Percentiles rank a stretch among this genome's conserved stretches.
Evolutionary conservation across 148 eudicot genomes (phyloP).

Genomic region (Drosera capensis): DNA sequence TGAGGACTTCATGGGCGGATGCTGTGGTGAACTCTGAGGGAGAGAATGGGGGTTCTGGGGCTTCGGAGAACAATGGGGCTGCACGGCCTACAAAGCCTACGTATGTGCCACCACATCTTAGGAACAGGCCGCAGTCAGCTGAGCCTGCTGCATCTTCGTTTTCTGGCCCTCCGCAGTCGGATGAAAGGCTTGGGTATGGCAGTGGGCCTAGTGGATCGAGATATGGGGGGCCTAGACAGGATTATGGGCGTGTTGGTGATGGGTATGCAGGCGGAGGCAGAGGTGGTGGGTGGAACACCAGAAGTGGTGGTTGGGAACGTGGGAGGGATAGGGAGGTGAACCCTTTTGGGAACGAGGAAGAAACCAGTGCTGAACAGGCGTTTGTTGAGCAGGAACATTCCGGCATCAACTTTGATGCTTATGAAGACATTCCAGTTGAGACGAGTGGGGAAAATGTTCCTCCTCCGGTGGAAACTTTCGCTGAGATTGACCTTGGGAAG

Average conservation of each 20-base stretch:
- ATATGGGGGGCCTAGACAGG: constrained; percentile 27
- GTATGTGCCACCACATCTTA: constrained; percentile 81
- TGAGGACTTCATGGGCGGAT: constrained; percentile 75
- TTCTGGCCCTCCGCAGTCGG: constrained; percentile 11
- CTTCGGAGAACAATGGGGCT: constrained; percentile 13
- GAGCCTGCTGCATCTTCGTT: constrained; percentile 11
- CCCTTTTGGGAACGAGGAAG: constrained; percentile 61
- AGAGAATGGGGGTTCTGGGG: constrained; percentile 29
- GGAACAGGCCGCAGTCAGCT: constrained; percentile 25
- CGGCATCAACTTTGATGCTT: constrained; percentile 52
- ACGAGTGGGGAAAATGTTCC: constrained; percentile 45
- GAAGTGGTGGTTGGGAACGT: constrained; percentile 48
- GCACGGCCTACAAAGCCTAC: constrained; percentile 36
- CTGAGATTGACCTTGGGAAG: constrained; percentile 66
- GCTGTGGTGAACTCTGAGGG: constrained; percentile 29
- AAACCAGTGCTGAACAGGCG: constrained; percentile 21
- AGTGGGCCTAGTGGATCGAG: constrained; percentile 30
- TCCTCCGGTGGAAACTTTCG: constrained; percentile 48
- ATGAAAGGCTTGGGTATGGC: constrained; percentile 27
- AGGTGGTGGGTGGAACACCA: constrained; percentile 38
- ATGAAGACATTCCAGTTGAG: constrained; percentile 58
- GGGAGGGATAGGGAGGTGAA: constrained; percentile 47
- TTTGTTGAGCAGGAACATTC: constrained; percentile 33
- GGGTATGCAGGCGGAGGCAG: constrained; percentile 38
- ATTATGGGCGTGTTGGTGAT: constrained; percentile 36